Evolutionary conservation across 805 yeast genomes (phyloP), one percentile per base, ranked within the genome.

Genomic region (Maudiozyma bulderi): DNA sequence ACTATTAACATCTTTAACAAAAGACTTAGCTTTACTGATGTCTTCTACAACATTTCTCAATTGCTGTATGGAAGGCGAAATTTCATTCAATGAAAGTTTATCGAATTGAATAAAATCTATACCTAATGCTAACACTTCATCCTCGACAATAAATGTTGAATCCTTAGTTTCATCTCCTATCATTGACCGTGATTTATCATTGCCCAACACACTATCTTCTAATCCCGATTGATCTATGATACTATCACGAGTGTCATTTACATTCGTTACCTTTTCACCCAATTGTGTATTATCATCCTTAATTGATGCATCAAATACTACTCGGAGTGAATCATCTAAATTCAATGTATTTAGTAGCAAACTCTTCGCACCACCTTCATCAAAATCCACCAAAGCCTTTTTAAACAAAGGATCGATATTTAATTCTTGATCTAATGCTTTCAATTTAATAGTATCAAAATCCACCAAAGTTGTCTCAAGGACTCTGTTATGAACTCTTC

Each of bases 351-450:
- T 84, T 52, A 82, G 61, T 41, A 84, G 64, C 45, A 85, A 68
- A 51, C 86, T 78, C 58, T 82, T 84, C 7, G 91, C 82, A 3
- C 93, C 91, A 39, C 90, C 90, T 67, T 84, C 91, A 61, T 85
- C 93, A 56, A 84, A 84, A 47, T 84, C 90, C 0, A 88, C 80
- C 45, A 84, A 68, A 0, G 87, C 84, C 58, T 81, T 82, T 55
- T 82, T 83, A 64, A 85, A 85, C 31, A 85, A 68, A 0, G 91
- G 91, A 64, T 85, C 91, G 37, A 83, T 80, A 35, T 74, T 74
- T 26, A 81, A 64, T 57, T 82, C 88, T 59, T 78, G 78, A 45
- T 82, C 88, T 45, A 81, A 64, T 50, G 78, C 75, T 56, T 77
- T 79, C 55, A 80, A 62, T 51, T 67, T 70, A 9, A 84, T 67